phyloP scores from a whole-genome alignment of 768 basidiomycete species.

The Podaxis carcinomalis region DNA sequence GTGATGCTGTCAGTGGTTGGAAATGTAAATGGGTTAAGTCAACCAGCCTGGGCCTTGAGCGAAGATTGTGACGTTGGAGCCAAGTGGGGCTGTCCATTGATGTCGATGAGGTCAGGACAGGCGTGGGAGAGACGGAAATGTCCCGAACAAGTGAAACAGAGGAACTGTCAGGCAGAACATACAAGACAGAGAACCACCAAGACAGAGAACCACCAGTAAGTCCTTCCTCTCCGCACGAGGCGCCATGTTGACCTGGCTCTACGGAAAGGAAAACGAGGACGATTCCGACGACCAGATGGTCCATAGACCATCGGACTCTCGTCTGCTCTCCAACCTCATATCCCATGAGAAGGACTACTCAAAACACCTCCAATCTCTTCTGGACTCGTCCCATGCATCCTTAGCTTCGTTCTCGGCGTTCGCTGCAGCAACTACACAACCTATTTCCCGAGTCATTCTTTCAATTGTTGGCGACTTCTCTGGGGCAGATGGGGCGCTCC shows the following conservation, averaged over 20 bases:
- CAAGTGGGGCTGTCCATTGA: neutral
- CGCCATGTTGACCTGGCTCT: slow-evolving; percentile 3
- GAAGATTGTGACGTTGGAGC: neutral
- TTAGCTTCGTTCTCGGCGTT: slow-evolving; percentile 69
- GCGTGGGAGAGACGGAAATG: slow-evolving; percentile 7
- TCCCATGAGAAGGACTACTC: slow-evolving; percentile 69
- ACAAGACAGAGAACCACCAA: neutral
- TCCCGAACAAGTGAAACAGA: neutral
- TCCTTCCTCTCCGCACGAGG: neutral
- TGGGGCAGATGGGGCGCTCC: slow-evolving; percentile 65
- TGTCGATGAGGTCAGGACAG: neutral
- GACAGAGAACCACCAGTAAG: neutral
- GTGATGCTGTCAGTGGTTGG: too few relatives aligned
- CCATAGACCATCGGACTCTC: slow-evolving; percentile 68
- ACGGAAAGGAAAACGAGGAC: neutral
- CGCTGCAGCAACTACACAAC: slow-evolving; percentile 60
- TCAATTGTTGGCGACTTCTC: slow-evolving; percentile 55
- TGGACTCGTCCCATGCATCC: slow-evolving; percentile 57
- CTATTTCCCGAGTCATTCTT: slow-evolving; percentile 48
- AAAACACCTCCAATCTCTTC: slow-evolving; percentile 51
- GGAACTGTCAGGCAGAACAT: neutral
- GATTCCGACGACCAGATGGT: slow-evolving; percentile 45
- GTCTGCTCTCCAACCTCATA: slow-evolving; percentile 66
- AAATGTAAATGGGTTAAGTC: too few relatives aligned
- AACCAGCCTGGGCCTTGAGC: neutral